phyloP scores from a whole-genome alignment of 352 stramenopile species.

The Elongisporangium anandrum region DNA sequence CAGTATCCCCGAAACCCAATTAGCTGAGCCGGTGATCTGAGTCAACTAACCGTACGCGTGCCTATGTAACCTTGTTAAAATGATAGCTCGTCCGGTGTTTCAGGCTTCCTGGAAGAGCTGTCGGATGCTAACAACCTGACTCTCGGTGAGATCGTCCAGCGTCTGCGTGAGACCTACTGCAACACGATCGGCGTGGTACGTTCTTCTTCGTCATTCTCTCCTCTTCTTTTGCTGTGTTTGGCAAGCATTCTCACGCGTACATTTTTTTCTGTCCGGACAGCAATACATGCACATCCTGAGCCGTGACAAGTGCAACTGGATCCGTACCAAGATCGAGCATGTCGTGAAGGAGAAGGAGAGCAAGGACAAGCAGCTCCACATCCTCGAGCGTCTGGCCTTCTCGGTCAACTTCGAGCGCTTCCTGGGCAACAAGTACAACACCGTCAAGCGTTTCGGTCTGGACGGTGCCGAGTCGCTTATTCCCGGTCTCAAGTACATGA shows the following conservation, averaged over 20 bases:
- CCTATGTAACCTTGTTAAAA: constrained; percentile 4
- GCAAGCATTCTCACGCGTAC: neutral
- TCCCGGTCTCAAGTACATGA: constrained; percentile 94
- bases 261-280: constrained; percentile 13
- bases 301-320: constrained; percentile 98
- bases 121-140: constrained; percentile 82
- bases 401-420: constrained; percentile 99
- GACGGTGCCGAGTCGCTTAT: constrained; percentile 96
- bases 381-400: constrained; percentile 96
- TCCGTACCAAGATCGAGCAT: constrained; percentile 87
- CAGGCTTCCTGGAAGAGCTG: constrained; percentile 86
- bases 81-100: constrained; percentile 76
- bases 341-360: constrained; percentile 62
- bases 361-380: constrained; percentile 95
- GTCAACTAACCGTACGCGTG: neutral
- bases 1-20: neutral
- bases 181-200: constrained; percentile 91
- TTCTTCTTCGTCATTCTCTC: neutral
- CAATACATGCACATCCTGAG: constrained; percentile 99
- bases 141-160: constrained; percentile 92
- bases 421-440: constrained; percentile 98
- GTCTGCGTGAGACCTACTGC: constrained; percentile 97
- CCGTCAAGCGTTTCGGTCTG: constrained; percentile 97
- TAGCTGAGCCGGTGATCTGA: neutral
- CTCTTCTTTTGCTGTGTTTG: neutral